Conservation (phyloP, 1,139 yeast species). For the Magnusiomyces ingens region DNA sequence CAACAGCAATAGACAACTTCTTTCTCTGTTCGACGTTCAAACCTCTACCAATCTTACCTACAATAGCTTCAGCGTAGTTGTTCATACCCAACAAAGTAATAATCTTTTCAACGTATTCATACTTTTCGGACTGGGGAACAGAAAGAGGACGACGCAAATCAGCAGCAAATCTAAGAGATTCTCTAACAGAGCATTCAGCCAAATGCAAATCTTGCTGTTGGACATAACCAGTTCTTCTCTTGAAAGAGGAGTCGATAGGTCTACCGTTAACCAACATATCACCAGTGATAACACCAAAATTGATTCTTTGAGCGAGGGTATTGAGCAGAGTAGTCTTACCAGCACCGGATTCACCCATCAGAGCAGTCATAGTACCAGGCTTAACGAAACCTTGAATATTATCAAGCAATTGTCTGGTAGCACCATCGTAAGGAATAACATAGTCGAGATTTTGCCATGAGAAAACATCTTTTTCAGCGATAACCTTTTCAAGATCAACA, state of each 20-base stretch:
- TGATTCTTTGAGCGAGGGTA: conserved; percentile 51
- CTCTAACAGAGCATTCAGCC: conserved; percentile 53
- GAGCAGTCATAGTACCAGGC: conserved; percentile 57
- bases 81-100: conserved; percentile 52
- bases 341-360: conserved; percentile 68
- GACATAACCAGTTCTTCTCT: conserved; percentile 58
- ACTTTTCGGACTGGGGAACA: conserved; percentile 44
- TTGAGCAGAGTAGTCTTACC: conserved; percentile 61
- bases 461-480: conserved; percentile 36
- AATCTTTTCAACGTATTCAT: conserved; percentile 54
- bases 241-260: conserved; percentile 46
- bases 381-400: conserved; percentile 58
- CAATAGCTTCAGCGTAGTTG: conserved; percentile 55
- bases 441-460: conserved; percentile 51
- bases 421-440: conserved; percentile 44
- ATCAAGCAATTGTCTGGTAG: conserved; percentile 43
- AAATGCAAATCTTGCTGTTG: conserved; percentile 62
- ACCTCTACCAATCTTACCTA: conserved; percentile 52
- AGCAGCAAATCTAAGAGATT: conserved; percentile 55
- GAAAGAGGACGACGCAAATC: conserved; percentile 48
- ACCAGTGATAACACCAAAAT: conserved; percentile 56
- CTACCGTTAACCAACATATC: conserved; percentile 57
- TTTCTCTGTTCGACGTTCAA: conserved; percentile 62
- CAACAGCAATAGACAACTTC: conserved; percentile 60
- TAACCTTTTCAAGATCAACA: conserved; percentile 35